Conservation (phyloP, 352 stramenopile species). For the Pythium sp. region DNA sequence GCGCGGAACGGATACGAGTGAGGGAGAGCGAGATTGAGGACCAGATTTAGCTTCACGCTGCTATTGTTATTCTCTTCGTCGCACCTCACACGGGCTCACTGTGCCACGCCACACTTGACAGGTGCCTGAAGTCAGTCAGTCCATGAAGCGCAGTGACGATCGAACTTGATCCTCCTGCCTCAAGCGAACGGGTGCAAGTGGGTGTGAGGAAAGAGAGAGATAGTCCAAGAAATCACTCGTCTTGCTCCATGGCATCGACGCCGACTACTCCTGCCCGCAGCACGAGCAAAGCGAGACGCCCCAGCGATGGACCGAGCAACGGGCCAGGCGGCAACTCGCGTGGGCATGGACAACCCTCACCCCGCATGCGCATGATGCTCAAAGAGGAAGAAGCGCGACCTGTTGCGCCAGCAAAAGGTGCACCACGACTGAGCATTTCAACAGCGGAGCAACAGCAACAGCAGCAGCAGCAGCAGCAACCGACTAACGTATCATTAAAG, state of each 20-base stretch:
- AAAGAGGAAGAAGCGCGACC: slow-evolving; percentile 18
- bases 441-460: background rate
- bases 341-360: slow-evolving; percentile 13
- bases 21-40: background rate
- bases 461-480: slow-evolving; percentile 5
- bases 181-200: background rate
- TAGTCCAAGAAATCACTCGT: background rate
- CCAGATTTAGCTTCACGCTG: background rate
- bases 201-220: background rate
- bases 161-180: background rate
- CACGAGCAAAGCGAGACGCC: slow-evolving; percentile 19
- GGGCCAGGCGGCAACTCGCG: slow-evolving; percentile 1
- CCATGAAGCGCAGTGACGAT: background rate
- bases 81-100: background rate
- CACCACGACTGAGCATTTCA: background rate
- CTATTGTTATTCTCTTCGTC: background rate
- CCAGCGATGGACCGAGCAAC: slow-evolving; percentile 27
- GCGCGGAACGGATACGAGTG: background rate
- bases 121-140: background rate
- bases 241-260: slow-evolving; percentile 8
- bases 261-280: slow-evolving; percentile 5
- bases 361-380: slow-evolving; percentile 20
- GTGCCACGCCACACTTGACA: background rate
- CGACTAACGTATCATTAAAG: background rate
- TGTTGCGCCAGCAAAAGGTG: background rate